Base-by-base conservation (phyloP, 805 yeast genomes). In the Priceomyces melissophilus region DNA sequence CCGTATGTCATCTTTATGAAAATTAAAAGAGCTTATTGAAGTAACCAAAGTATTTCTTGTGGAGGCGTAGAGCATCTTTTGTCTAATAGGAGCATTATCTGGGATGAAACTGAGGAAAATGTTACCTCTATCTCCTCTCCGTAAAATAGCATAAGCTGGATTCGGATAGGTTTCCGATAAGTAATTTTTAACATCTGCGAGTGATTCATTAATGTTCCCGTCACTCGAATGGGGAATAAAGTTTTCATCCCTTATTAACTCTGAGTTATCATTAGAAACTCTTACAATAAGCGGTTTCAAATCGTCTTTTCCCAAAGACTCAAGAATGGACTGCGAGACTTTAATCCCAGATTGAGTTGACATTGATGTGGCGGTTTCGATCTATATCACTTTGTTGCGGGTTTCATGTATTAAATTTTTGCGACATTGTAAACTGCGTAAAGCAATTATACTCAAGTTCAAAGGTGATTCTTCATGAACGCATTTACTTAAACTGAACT, bases 1-100 rank as follows among this genome's bases (percentile, higher is more conserved):
- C 37, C 73, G 65, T 2, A 55, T 43, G 38, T 61, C 52, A 30
- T 46, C 53, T 40, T 75, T 73, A 30, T 67, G 55, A 59, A 82
- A 76, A 40, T 66, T 63, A 42, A 73, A 75, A 4, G 76, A 75
- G 7, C 96, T 96, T 30, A 91, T 69, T 46, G 84, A 82, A 50
- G 85, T 79, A 41, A 86, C 65, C 29, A 93, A 62, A 1, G 93
- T 79, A 58, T 79, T 84, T 46, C 87, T 87, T 9, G 95, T 82
- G 2, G 96, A 87, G 3, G 98, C 98, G 60, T 90, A 93, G 37
- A 93, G 71, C 97, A 93, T 93, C 60, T 91, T 93, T 42, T 76
- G 73, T 43, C 89, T 76, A 30, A 91, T 90, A 2, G 82, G 80
- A 7, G 96, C 86, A 38, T 62, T 61, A 58, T 91, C 97, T 0